Conservation (phyloP, 805 yeast genomes). For the Kodamaea sagamina region DNA sequence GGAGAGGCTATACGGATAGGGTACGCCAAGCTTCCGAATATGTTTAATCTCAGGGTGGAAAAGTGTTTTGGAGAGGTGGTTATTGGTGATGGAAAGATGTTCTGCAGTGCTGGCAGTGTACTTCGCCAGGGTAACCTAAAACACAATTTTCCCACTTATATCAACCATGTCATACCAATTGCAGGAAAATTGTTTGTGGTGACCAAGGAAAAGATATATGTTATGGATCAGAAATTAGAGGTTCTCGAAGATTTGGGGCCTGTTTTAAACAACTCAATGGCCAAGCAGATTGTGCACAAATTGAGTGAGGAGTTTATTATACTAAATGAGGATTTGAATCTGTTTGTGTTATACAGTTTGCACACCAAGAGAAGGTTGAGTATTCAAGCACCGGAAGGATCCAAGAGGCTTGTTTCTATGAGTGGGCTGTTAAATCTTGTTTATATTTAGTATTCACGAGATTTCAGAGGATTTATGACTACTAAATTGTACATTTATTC, state of each 20-base stretch:
- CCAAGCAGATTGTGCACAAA: conserved; percentile 7
- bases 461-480: background rate
- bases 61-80: conserved; percentile 1
- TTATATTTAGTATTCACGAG: background rate
- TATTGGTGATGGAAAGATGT: background rate
- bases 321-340: conserved; percentile 2
- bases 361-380: background rate
- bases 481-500: no score
- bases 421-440: conserved; percentile 8
- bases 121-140: background rate
- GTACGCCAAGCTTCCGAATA: conserved; percentile 6
- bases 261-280: conserved; percentile 8
- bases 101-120: background rate
- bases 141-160: conserved; percentile 3
- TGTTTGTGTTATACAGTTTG: conserved; percentile 7
- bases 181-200: conserved; percentile 3
- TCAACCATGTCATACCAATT: conserved; percentile 8
- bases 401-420: conserved; percentile 9
- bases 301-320: conserved; percentile 5
- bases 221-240: background rate
- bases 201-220: conserved; percentile 5
- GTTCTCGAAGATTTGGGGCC: conserved; percentile 4
- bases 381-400: background rate
- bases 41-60: conserved; percentile 5
- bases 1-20: conserved; percentile 1